Base-by-base conservation (phyloP, 306 rosid species). In the Citrullus amarus region DNA sequence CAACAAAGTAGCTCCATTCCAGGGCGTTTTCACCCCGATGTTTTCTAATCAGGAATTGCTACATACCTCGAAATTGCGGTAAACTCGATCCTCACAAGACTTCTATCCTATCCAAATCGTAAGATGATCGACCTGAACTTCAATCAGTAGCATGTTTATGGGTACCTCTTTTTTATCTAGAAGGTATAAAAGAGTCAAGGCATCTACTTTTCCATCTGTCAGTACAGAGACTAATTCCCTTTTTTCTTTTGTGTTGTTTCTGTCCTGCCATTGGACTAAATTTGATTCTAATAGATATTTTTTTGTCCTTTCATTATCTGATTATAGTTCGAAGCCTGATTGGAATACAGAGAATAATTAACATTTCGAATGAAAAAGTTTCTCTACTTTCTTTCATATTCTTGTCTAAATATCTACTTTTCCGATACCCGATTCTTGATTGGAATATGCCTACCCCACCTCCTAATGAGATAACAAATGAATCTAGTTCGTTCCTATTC, bases 1-100 rank as follows among this genome's bases (percentile, higher is more conserved):
- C 91, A 88, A 78, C 94, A 93, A 82, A 87, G 91, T 83, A 93
- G 82, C 85, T 91, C 96, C 63, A 89, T 93, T 56, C 94, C 96
- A 2, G 96, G 93, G 41, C 95, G 79, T 44, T 93, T 88, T 81
- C 90, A 93, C 83, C 98, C 98, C 2, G 95, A 93, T 77, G 93
- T 93, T 75, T 93, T 91, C 88, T 93, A 82, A 86, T 48, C 5
- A 2, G 16, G 50, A 9, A 30, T 10, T 14, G 11, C 63, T 18
- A 53, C 63, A 5, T 9, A 53, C 63, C 2, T 16, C 2, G 77
- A 25, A 28, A 32, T 60, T 28, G 60, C 8, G 44, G 77, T 50
- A 9, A 72, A 72, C 77, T 72, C 63, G 46, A 55, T 54, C 48
- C 61, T 32, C 63, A 34, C 46, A 53, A 17, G 46, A 53, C 48